phyloP scores from a whole-genome alignment of 1,284 basidiomycete species.

The Vanrija sp. region DNA sequence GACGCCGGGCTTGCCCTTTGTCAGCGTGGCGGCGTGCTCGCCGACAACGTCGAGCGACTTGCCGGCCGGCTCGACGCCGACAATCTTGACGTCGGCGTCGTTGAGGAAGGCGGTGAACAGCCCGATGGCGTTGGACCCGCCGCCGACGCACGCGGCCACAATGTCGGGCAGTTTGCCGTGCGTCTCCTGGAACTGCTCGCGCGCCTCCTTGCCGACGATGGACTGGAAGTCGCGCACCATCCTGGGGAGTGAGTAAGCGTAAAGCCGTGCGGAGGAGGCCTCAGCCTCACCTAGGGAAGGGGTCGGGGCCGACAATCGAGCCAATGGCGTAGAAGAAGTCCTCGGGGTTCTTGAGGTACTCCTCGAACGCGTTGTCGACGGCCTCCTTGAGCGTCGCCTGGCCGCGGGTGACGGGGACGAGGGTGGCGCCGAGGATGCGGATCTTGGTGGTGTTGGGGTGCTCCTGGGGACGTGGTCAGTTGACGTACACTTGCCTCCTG shows the following conservation, averaged over 20 bases:
- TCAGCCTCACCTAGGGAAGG: constrained; percentile 68
- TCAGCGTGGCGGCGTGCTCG: constrained; percentile 85
- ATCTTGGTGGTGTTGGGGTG: constrained; percentile 97
- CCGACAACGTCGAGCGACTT: constrained; percentile 86
- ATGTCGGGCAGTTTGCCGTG: constrained; percentile 86
- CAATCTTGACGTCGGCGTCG: constrained; percentile 72
- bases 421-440: constrained; percentile 92
- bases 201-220: constrained; percentile 93
- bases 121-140: constrained; percentile 96
- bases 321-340: constrained; percentile 95
- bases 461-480: constrained; percentile 55
- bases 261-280: not conserved
- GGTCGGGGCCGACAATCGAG: constrained; percentile 80
- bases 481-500: too few species aligned
- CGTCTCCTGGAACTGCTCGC: constrained; percentile 70
- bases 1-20: constrained; percentile 85
- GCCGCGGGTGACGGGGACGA: constrained; percentile 89
- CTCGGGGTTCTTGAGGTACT: constrained; percentile 94
- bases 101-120: constrained; percentile 91
- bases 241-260: constrained; percentile 60
- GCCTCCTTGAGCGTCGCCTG: constrained; percentile 96
- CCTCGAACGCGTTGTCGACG: constrained; percentile 51
- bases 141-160: constrained; percentile 94
- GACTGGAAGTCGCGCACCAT: constrained; percentile 98
- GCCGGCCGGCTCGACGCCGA: constrained; percentile 92